These are phyloP conservation scores for Phytopythium delawarense DNA, from an alignment of 352 stramenopile species.

Conservation along the genomic window DNA sequence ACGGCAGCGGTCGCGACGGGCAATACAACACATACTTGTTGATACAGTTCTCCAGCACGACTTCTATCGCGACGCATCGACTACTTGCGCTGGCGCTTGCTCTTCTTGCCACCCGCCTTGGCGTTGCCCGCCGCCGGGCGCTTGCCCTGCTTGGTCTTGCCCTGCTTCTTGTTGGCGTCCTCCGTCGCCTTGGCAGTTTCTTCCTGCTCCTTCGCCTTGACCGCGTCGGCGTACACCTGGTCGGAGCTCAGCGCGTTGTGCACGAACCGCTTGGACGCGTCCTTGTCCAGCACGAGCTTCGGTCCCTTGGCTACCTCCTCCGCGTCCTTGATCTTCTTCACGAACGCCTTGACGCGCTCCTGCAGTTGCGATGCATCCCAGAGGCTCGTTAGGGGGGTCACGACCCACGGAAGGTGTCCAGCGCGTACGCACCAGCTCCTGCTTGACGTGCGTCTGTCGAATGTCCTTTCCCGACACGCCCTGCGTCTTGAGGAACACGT, in stretches of 20 bases:
- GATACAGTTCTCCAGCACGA: neutral
- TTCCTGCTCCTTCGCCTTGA: conserved; percentile 38
- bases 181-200: conserved; percentile 9
- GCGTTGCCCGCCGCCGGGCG: conserved; percentile 3
- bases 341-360: conserved; percentile 85
- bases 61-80: neutral
- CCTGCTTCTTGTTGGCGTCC: conserved; percentile 27
- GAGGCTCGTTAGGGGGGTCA: neutral
- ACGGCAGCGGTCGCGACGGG: conserved; percentile 2
- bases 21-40: conserved; percentile 3
- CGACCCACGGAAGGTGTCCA: neutral
- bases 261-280: conserved; percentile 77
- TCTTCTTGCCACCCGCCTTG: conserved; percentile 44
- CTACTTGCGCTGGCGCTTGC: conserved; percentile 46
- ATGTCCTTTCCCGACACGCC: conserved; percentile 86
- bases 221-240: conserved; percentile 75
- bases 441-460: conserved; percentile 87
- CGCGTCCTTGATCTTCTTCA: conserved; percentile 89
- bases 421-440: conserved; percentile 55
- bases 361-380: conserved; percentile 6
- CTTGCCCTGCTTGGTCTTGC: conserved; percentile 18
- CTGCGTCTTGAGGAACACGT: conserved; percentile 86
- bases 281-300: conserved; percentile 72
- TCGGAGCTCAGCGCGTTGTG: conserved; percentile 82
- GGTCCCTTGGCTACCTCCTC: conserved; percentile 77